A percentile compares a stretch with the other conserved stretches of the same genome.
phyloP scores from a whole-genome alignment of 148 eudicot species.

The Amaranthus palmeri region DNA sequence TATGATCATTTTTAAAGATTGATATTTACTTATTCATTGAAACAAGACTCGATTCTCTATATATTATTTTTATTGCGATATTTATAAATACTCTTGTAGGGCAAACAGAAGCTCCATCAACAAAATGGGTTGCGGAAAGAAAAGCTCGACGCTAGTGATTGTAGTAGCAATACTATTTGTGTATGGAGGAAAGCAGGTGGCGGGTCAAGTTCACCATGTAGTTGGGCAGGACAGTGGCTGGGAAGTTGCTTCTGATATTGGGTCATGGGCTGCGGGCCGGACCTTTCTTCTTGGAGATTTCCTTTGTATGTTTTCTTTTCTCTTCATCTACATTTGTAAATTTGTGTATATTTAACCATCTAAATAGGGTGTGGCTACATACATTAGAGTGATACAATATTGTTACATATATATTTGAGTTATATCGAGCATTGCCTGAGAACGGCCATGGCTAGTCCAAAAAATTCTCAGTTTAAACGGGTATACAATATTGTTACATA shows the following conservation, averaged over 20 bases:
- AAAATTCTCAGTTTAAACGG: too few relatives aligned
- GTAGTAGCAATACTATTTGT: constrained; percentile 1
- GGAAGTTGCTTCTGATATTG: constrained; percentile 45
- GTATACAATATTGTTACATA: too few relatives aligned
- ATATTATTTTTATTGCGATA: not conserved
- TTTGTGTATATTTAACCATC: not conserved
- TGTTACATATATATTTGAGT: not conserved
- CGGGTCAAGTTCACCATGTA: constrained; percentile 50
- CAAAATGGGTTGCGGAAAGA: constrained; percentile 14
- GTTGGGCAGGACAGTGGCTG: constrained; percentile 63
- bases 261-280: constrained; percentile 46
- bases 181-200: constrained; percentile 26
- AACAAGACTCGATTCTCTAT: not conserved
- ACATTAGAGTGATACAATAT: not conserved
- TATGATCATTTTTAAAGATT: not conserved
- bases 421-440: too few relatives aligned
- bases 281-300: constrained; percentile 67
- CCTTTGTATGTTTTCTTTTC: constrained; percentile 41
- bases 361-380: not conserved
- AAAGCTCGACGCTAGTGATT: not conserved
- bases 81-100: not conserved
- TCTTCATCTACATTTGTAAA: not conserved
- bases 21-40: not conserved
- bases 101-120: too few relatives aligned
- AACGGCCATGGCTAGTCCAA: too few relatives aligned